Evolutionary conservation across 2,329 filamentous ascomycete species (phyloP).

Genomic region (Fusarium oxysporum): DNA sequence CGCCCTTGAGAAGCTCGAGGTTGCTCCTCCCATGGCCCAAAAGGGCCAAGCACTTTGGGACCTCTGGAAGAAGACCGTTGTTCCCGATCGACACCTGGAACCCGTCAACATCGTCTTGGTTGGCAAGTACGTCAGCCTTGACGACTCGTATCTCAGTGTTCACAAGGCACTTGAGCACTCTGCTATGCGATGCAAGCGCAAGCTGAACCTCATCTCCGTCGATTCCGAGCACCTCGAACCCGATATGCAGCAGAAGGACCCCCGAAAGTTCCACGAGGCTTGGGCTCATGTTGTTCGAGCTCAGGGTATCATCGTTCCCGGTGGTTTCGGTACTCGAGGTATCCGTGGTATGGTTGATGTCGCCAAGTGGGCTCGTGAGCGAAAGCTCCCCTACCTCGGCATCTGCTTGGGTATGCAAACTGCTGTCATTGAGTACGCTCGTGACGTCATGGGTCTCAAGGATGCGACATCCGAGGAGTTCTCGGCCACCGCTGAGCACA

Average conservation of each 20-base stretch:
- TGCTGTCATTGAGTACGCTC: constrained; percentile 88
- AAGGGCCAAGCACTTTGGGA: constrained; percentile 80
- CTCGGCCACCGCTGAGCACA: constrained; percentile 67
- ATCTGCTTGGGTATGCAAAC: constrained; percentile 95
- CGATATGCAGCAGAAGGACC: constrained; percentile 68
- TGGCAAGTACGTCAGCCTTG: constrained; percentile 88
- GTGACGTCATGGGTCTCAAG: constrained; percentile 75
- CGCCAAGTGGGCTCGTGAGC: constrained; percentile 86
- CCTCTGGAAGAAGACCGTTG: constrained; percentile 79
- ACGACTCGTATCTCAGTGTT: constrained; percentile 88
- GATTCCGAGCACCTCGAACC: constrained; percentile 87
- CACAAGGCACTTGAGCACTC: constrained; percentile 89
- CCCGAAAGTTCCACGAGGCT: constrained; percentile 83
- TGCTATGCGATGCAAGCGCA: constrained; percentile 85
- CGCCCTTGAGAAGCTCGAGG: constrained; percentile 68
- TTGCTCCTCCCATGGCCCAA: constrained; percentile 64
- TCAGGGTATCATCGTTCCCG: constrained; percentile 67
- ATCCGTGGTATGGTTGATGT: constrained; percentile 87
- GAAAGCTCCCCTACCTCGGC: constrained; percentile 85
- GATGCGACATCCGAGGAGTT: constrained; percentile 69
- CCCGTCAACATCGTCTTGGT: constrained; percentile 86
- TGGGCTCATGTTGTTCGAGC: constrained; percentile 85
- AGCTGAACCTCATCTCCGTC: constrained; percentile 85
- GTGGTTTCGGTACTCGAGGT: constrained; percentile 83
- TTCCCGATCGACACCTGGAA: constrained; percentile 72